These are phyloP conservation scores for Stenocarpella maydis DNA, from an alignment of 2,329 filamentous ascomycete genomes.

Conservation along the genomic window DNA sequence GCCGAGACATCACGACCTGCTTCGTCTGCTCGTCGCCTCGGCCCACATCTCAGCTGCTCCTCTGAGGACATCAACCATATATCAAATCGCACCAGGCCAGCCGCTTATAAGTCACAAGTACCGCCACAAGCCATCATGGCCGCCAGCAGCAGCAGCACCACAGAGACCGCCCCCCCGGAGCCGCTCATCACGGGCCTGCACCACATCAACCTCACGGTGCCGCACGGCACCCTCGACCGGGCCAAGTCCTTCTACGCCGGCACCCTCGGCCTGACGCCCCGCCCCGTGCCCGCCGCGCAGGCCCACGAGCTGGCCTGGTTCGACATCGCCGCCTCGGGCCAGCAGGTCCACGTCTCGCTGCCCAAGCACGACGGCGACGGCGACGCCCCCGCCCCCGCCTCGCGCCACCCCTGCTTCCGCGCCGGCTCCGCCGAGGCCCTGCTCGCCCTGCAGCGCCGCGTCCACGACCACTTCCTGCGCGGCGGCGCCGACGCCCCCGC, in stretches of 20 bases:
- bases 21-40: not conserved
- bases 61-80: not conserved
- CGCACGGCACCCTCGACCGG: conserved; percentile 57
- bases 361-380: conserved; percentile 47
- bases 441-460: conserved; percentile 52
- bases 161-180: conserved; percentile 34
- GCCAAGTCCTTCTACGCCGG: conserved; percentile 63
- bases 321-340: conserved; percentile 61
- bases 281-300: conserved; percentile 61
- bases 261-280: conserved; percentile 62
- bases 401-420: conserved; percentile 67
- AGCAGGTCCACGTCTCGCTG: conserved; percentile 65
- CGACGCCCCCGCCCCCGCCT: conserved; percentile 44
- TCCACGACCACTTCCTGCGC: conserved; percentile 60
- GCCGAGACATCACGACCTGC: too few relatives aligned
- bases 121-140: too few relatives aligned
- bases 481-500: conserved; percentile 60
- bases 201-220: conserved; percentile 68
- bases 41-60: not conserved
- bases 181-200: conserved; percentile 58
- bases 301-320: conserved; percentile 65
- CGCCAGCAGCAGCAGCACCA: not conserved
- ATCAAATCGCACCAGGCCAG: not conserved
- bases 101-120: not conserved
- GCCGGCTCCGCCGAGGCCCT: conserved; percentile 58